Base-by-base conservation (phyloP, 1,284 basidiomycete species). In the Testicularia cyperi region DNA sequence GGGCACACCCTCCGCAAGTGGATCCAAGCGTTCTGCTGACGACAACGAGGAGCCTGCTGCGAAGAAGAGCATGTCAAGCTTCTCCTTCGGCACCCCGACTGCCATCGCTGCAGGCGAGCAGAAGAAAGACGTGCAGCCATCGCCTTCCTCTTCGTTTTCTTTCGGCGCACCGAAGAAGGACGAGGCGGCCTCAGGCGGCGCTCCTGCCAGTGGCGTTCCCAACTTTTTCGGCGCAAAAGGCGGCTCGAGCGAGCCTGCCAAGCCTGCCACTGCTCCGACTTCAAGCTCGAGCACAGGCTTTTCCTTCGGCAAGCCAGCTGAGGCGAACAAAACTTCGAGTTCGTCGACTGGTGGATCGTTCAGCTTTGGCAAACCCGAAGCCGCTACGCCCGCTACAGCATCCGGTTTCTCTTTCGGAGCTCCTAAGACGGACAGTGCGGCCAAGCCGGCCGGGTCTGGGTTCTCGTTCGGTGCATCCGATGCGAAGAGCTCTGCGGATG, bases 201-300 rank as follows among this genome's bases (percentile, higher is more conserved):
- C 21, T 22, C 21, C n/a, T 26, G 18, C 43, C 16, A 26, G 47
- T 38, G 34, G 44, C 16, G 38, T 61, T 27, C 41, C 62, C 2
- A 53, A 52, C 39, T 60, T 64, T 29, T 62, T 66, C 27, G 64
- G 64, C 10, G 38, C 40, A 8, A 54, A 58, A 12, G 30, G 30
- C 30, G 30, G 30, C 15, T 31, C 30, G 9, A 7, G 7, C 6
- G 39, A 26, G 25, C 31, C 55, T 29, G 14, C 47, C n/a, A 43
- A 53, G 36, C 44, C n/a, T n/a, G n/a, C 36, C 12, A 33, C 42
- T 29, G 26, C 35, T 23, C 23, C 34, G 4, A 20, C 33, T 1
- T 19, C 32, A 22, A 31, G 24, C 31, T 29, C 23, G 7, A 39
- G 32, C 18, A 29, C 40, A 12, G 55, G 56, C 3, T 68, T 68